These are phyloP conservation scores for Phaseolus lunatus DNA, from an alignment of 306 rosid species.

Conservation along the genomic window DNA sequence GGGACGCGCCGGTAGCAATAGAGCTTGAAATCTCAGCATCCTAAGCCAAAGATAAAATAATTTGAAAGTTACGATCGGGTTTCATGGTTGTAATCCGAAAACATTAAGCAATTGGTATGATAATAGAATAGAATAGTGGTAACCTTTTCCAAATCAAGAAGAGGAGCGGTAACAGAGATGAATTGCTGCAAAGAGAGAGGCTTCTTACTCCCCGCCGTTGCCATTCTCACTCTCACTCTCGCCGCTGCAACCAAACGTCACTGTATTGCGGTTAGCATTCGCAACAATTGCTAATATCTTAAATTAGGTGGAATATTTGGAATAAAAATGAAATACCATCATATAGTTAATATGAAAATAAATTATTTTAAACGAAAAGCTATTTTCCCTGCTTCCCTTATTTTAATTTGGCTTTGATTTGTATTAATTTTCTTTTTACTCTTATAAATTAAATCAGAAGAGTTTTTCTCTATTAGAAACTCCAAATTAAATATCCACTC, in stretches of 20 bases:
- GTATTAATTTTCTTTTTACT: too few relatives aligned
- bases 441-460: too few relatives aligned
- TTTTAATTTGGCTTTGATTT: too few relatives aligned
- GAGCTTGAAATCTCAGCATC: constrained; percentile 95
- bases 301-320: background rate
- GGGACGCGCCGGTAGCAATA: constrained; percentile 73
- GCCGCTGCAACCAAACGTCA: background rate
- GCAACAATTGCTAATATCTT: background rate
- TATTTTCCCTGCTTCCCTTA: too few relatives aligned
- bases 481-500: too few relatives aligned
- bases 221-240: background rate
- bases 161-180: constrained; percentile 81
- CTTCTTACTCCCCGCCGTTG: constrained; percentile 45
- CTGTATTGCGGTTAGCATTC: background rate
- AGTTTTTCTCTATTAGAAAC: too few relatives aligned
- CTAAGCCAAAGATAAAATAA: constrained; percentile 42
- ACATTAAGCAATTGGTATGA: background rate
- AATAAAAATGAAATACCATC: background rate
- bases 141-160: constrained; percentile 93
- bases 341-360: background rate
- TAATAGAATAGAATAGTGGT: background rate
- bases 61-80: background rate
- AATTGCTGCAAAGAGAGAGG: constrained; percentile 73
- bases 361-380: background rate
- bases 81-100: background rate